phyloP scores from a whole-genome alignment of 768 basidiomycete species.

The Roridomyces roridus region DNA sequence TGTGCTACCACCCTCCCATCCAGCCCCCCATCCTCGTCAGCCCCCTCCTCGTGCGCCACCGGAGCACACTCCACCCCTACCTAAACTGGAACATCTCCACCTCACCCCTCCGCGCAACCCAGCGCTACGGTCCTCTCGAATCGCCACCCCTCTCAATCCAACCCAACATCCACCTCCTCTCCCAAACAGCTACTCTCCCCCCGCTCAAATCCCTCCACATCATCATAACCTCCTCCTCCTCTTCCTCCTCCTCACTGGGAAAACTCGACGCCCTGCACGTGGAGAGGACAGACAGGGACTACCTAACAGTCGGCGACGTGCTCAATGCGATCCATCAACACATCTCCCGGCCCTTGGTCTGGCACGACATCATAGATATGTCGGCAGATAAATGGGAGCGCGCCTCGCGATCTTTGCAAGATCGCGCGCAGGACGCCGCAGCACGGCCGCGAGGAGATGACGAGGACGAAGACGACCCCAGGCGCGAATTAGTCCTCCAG shows the following conservation, averaged over 20 bases:
- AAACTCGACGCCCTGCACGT: constrained; percentile 3
- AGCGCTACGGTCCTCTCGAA: neutral
- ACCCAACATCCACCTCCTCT: neutral
- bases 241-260: neutral
- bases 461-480: no score
- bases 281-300: neutral
- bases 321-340: constrained; percentile 3
- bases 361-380: neutral
- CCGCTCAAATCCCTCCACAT: neutral
- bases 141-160: neutral
- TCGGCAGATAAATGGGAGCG: neutral
- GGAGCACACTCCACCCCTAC: neutral
- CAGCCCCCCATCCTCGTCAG: no score
- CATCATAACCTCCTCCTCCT: neutral
- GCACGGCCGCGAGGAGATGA: neutral
- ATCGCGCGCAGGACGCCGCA: neutral
- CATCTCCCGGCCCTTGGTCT: neutral
- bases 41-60: neutral
- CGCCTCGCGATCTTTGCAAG: neutral
- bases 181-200: neutral
- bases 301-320: constrained; percentile 4
- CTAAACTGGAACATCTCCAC: constrained; percentile 3
- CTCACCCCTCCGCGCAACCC: neutral
- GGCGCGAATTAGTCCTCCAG: neutral
- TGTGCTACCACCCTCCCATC: no score